phyloP scores from a whole-genome alignment of 1,284 basidiomycete species.

The Cutaneotrichosporon mucoides region DNA sequence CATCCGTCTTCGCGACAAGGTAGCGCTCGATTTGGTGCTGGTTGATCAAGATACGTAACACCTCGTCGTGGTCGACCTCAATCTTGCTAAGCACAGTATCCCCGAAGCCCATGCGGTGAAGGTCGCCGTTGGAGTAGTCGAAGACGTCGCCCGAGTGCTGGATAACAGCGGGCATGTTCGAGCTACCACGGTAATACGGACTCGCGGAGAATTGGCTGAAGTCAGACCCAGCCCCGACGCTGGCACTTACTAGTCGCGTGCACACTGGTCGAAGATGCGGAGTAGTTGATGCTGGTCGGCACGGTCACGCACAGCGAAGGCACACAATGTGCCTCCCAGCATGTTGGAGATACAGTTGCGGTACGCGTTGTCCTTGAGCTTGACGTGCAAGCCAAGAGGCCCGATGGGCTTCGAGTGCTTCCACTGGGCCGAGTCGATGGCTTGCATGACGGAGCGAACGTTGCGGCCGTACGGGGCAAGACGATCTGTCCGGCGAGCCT shows the following conservation, averaged over 20 bases:
- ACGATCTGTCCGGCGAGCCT: neutral
- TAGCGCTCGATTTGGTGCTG: conserved; percentile 65
- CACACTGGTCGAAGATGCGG: conserved; percentile 55
- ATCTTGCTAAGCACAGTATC: conserved; percentile 80
- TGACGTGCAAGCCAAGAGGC: conserved; percentile 76
- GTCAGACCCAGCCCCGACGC: neutral
- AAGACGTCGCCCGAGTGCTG: conserved; percentile 60
- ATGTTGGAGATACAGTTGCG: conserved; percentile 62
- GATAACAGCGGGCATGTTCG: conserved; percentile 1
- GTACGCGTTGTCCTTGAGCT: conserved; percentile 67
- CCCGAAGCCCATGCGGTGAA: conserved; percentile 54
- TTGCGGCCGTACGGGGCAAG: neutral
- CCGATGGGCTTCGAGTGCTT: conserved; percentile 71
- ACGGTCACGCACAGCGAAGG: conserved; percentile 73
- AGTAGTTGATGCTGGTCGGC: conserved; percentile 63
- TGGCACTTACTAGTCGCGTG: conserved; percentile 21
- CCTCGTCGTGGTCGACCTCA: conserved; percentile 70
- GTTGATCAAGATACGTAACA: conserved; percentile 79
- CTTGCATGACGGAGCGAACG: conserved; percentile 51
- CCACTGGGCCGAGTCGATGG: conserved; percentile 62
- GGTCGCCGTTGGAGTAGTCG: conserved; percentile 62
- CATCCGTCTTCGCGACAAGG: conserved; percentile 62
- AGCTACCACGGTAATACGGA: neutral
- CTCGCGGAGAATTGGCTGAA: neutral
- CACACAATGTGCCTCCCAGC: conserved; percentile 61